Conservation (phyloP, 768 basidiomycete species). For the Amanita brunnescens region DNA sequence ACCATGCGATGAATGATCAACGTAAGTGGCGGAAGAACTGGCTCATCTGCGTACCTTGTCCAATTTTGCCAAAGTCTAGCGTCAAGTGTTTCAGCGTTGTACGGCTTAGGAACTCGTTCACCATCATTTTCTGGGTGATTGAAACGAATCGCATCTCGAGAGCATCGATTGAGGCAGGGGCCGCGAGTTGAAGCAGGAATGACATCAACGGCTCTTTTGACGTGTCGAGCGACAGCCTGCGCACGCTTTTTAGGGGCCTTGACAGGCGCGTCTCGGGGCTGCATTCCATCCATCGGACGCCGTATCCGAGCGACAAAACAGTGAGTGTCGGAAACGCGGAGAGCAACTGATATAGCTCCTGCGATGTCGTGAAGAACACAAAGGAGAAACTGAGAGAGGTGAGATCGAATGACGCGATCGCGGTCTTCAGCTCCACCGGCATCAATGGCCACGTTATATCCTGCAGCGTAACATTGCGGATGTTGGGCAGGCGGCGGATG, state of each 20-base stretch:
- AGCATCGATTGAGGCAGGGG: not conserved
- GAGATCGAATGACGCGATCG: conserved; percentile 1
- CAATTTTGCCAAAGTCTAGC: conserved; percentile 1
- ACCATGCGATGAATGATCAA: too few species aligned
- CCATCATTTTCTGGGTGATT: not conserved
- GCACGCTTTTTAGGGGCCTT: not conserved
- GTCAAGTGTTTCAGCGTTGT: conserved; percentile 3
- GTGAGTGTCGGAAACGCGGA: not conserved
- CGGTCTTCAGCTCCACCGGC: not conserved
- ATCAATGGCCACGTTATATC: conserved; percentile 5
- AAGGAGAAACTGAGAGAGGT: conserved; percentile 2
- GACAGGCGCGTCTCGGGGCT: not conserved
- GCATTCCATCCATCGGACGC: not conserved
- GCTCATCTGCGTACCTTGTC: not conserved
- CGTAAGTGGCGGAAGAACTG: not conserved
- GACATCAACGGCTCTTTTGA: not conserved
- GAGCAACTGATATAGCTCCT: not conserved
- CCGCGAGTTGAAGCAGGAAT: not conserved
- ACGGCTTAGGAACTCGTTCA: not conserved
- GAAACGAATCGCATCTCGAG: not conserved
- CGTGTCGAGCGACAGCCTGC: not conserved
- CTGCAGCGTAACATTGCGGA: not conserved
- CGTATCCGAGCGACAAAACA: not conserved
- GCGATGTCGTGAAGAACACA: not conserved
- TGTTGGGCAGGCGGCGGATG: not conserved